These are phyloP conservation scores for Cadophora luteo-olivacea DNA, from an alignment of 2,329 filamentous ascomycete species.

Conservation along the genomic window DNA sequence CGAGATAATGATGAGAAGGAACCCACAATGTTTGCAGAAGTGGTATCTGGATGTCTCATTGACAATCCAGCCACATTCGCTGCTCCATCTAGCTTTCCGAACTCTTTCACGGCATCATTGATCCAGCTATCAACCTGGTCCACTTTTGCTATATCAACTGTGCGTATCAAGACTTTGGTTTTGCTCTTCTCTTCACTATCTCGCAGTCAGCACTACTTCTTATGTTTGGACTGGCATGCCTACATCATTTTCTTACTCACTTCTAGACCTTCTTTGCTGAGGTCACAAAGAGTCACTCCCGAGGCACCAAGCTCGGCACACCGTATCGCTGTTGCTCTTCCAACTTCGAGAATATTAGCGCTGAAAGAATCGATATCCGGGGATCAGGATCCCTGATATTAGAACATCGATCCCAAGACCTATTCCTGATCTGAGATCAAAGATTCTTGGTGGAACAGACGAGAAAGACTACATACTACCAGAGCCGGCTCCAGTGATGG, in stretches of 20 bases:
- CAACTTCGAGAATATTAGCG: no score
- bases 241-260: no score
- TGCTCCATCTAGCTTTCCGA: constrained; percentile 48
- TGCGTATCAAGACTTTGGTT: constrained; percentile 19
- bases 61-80: constrained; percentile 36
- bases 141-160: constrained; percentile 41
- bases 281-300: constrained; percentile 25
- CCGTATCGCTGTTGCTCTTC: constrained; percentile 26
- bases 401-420: no score
- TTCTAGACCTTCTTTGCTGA: constrained; percentile 16
- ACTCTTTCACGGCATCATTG: constrained; percentile 40
- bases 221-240: no score
- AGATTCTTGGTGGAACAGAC: no score
- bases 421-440: no score
- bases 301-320: constrained; percentile 26
- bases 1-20: not conserved
- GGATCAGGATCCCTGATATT: no score
- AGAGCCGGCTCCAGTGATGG: constrained; percentile 26
- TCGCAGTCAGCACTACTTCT: not conserved
- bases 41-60: constrained; percentile 23
- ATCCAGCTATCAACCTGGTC: constrained; percentile 46
- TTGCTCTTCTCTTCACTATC: constrained; percentile 18
- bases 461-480: no score
- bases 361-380: no score
- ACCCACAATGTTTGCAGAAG: constrained; percentile 34